Conservation (phyloP, 2,329 filamentous ascomycete genomes). For the Scorias spongiosa region DNA sequence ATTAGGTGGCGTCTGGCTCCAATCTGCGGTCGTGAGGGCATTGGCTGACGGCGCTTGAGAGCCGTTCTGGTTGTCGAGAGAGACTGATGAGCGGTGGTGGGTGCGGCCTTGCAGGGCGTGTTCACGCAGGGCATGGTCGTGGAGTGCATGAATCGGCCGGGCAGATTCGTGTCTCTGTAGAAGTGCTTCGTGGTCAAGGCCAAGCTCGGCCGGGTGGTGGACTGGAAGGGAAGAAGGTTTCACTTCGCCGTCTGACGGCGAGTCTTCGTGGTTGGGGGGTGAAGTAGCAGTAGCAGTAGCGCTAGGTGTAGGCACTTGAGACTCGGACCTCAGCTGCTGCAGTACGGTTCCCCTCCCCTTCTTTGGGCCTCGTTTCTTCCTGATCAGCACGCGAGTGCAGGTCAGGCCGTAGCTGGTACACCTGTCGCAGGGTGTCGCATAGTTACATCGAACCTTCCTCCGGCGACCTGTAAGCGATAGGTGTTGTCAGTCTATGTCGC, state of each 20-base stretch:
- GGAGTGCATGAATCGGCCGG: too few species aligned
- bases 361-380: constrained; percentile 6
- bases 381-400: constrained; percentile 5
- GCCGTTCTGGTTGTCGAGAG: background rate
- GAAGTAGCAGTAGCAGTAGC: background rate
- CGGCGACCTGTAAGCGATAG: constrained; percentile 1
- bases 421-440: constrained; percentile 7
- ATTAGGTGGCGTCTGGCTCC: background rate
- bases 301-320: background rate
- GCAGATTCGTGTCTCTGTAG: too few species aligned
- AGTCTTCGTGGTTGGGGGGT: background rate
- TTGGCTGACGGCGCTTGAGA: background rate
- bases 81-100: background rate
- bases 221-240: background rate
- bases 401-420: constrained; percentile 4
- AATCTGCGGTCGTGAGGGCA: background rate
- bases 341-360: constrained; percentile 6
- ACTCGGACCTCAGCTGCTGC: constrained; percentile 3
- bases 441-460: constrained; percentile 8
- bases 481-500: too few species aligned
- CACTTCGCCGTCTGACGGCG: background rate
- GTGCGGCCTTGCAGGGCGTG: background rate
- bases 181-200: too few species aligned
- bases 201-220: too few species aligned
- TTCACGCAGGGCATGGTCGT: background rate